Evolutionary conservation across 75 land plant species (phyloP), one percentile per base, ranked within the genome.

Genomic region (Ceratopteris richardii): DNA sequence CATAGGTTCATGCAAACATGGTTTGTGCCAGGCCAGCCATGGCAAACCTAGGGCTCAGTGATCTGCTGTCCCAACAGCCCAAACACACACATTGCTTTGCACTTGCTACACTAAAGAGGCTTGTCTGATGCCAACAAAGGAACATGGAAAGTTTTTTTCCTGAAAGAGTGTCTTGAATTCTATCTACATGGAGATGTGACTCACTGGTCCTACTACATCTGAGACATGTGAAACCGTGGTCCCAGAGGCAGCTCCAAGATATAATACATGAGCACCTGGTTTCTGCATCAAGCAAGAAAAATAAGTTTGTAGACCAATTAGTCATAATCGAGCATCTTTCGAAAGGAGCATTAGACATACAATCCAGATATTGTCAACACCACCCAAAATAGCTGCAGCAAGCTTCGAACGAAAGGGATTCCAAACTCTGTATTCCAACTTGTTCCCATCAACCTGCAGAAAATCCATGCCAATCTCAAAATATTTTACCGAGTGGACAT

Each of bases 171-270:
- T 19, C 23, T 51, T 19, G 10, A 51, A n/a, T n/a, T n/a, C n/a
- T n/a, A n/a, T n/a, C n/a, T n/a, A n/a, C n/a, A n/a, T n/a, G n/a
- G n/a, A n/a, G n/a, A n/a, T n/a, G n/a, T n/a, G 29, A 80, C 81
- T 79, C 80, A 89, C 95, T 16, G 97, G 97, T 19, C 95, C 97
- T 65, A 92, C 84, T 64, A 92, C 27, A 19, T 92, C 95, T 31
- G 97, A 92, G 0, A 92, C 97, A 71, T 82, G 96, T 51, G 90
- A 85, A 18, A 85, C 90, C 14, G 97, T 92, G 0, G 97, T 85
- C 1, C 97, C 95, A 17, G 95, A 92, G 12, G 97, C 95, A 70
- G 95, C 89, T 44, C 97, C 97, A 27, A 91, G 83, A 60, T 91
- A 91, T 0, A 91, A 70, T 11, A 91, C 92, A 16, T 70, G 64